phyloP scores from a whole-genome alignment of 495 filamentous ascomycete genomes.

The Daldinia decipiens region DNA sequence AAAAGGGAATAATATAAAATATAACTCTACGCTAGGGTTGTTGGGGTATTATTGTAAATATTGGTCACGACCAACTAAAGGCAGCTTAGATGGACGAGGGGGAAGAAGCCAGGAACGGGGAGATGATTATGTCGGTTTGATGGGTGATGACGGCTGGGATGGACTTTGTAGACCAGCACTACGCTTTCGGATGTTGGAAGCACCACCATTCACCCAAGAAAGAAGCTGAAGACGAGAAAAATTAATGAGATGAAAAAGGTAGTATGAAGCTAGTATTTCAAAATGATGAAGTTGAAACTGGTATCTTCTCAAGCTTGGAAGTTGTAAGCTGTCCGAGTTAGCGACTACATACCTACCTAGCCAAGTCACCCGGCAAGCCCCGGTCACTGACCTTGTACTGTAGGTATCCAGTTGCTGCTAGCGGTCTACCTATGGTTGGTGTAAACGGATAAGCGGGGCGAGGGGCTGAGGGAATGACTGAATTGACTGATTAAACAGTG shows the following conservation, averaged over 20 bases:
- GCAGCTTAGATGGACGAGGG: neutral
- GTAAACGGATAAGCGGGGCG: slow-evolving; percentile 15
- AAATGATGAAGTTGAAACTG: slow-evolving; percentile 7
- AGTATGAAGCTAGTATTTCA: neutral
- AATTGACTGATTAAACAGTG: slow-evolving; percentile 18
- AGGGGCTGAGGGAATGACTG: slow-evolving; percentile 9
- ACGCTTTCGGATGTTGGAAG: neutral
- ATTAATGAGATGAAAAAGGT: neutral
- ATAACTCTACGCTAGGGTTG: neutral
- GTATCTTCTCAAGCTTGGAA: neutral
- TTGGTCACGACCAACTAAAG: neutral
- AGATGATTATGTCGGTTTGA: neutral
- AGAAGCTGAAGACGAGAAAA: neutral
- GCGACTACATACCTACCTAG: neutral
- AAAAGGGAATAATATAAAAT: neutral
- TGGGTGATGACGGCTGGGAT: slow-evolving; percentile 2
- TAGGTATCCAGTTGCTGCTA: neutral
- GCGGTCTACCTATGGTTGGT: neutral
- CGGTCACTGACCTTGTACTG: slow-evolving; percentile 2
- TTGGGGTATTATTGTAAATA: neutral
- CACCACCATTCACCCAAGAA: neutral
- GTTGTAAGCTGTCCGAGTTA: neutral
- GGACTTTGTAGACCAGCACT: neutral
- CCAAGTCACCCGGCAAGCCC: slow-evolving; percentile 1
- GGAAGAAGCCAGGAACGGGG: neutral